Conservation (phyloP, 2,329 filamentous ascomycete species). For the Fusarium solani-melongenae region DNA sequence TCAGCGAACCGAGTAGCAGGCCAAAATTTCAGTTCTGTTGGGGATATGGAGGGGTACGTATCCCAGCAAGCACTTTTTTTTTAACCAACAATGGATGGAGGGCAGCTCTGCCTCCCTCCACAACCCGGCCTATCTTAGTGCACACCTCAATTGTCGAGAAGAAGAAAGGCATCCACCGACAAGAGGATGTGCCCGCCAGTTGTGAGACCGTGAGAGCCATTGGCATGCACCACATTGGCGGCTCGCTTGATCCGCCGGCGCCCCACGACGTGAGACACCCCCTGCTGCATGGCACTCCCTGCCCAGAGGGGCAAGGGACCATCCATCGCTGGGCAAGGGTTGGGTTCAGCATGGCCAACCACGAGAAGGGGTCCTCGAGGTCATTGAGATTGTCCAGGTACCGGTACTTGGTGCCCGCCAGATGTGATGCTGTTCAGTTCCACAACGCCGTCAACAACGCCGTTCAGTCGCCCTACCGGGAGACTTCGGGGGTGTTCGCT, state of each 20-base stretch:
- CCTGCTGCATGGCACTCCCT: slow-evolving; percentile 38
- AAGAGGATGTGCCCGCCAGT: slow-evolving; percentile 3
- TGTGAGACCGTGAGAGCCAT: slow-evolving; percentile 39
- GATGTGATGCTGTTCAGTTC: slow-evolving; percentile 2
- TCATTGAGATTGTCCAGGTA: slow-evolving; percentile 26
- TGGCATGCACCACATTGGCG: slow-evolving; percentile 44
- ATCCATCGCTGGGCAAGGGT: slow-evolving; percentile 26
- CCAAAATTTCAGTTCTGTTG: slow-evolving; percentile 56
- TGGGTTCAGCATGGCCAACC: slow-evolving; percentile 33
- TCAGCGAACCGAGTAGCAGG: slow-evolving; percentile 43
- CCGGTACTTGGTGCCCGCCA: slow-evolving; percentile 32
- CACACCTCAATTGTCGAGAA: slow-evolving; percentile 31
- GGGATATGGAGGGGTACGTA: slow-evolving; percentile 51
- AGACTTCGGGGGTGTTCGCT: slow-evolving; percentile 39
- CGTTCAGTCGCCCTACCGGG: slow-evolving; percentile 30
- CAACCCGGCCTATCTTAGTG: slow-evolving; percentile 40
- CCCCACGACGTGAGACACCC: slow-evolving; percentile 39
- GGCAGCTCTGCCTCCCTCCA: slow-evolving; percentile 34
- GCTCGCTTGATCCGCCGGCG: slow-evolving; percentile 44
- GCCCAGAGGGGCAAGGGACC: slow-evolving; percentile 27
- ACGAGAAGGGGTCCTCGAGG: slow-evolving; percentile 32
- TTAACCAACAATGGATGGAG: slow-evolving; percentile 23
- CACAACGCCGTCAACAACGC: neutral
- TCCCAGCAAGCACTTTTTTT: slow-evolving; percentile 34
- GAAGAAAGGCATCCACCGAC: slow-evolving; percentile 33